Evolutionary conservation across 2,329 filamentous ascomycete species (phyloP), one percentile per base, ranked within the genome.

Genomic region (Botryotinia convoluta): DNA sequence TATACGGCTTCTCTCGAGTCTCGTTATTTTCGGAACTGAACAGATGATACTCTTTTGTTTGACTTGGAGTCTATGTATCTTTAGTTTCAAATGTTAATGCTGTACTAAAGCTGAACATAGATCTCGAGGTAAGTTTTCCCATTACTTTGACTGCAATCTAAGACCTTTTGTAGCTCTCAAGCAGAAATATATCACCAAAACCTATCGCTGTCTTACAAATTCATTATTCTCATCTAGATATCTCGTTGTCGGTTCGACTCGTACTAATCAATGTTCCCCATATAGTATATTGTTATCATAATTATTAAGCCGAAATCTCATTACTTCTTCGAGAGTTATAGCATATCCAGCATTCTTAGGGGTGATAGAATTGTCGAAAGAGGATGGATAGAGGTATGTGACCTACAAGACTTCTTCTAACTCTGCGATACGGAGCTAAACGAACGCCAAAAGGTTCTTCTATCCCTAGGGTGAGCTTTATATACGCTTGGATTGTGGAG

Each of bases 371-470:
- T 48, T 48, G 3, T 10, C 48, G 26, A n/a, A n/a, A 51, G 4
- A 51, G n/a, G 9, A 51, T 51, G 4, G 22, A 51, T n/a, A 51
- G 10, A 14, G 10, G n/a, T 8, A 16, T 54, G 5, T 29, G 26
- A 29, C n/a, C 0, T 54, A n/a, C 4, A n/a, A 29, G 4, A 12
- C 10, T 16, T 51, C 4, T 14, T n/a, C 10, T 51, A 9, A n/a
- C 12, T n/a, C 48, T 51, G 4, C 4, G 4, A 51, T n/a, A 51
- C 12, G 26, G 26, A 51, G 48, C 26, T n/a, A 14, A 51, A 51
- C 5, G 4, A n/a, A n/a, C 10, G 26, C 4, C 10, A 51, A 51
- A 5, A 6, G 1, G 1, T n/a, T 51, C 0, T 16, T n/a, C 5
- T 12, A n/a, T 16, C 4, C 26, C 12, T n/a, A 51, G 10, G 10